Evolutionary conservation across 176 grass and related monocot genomes (phyloP).

Genomic region (Oryza officinalis): DNA sequence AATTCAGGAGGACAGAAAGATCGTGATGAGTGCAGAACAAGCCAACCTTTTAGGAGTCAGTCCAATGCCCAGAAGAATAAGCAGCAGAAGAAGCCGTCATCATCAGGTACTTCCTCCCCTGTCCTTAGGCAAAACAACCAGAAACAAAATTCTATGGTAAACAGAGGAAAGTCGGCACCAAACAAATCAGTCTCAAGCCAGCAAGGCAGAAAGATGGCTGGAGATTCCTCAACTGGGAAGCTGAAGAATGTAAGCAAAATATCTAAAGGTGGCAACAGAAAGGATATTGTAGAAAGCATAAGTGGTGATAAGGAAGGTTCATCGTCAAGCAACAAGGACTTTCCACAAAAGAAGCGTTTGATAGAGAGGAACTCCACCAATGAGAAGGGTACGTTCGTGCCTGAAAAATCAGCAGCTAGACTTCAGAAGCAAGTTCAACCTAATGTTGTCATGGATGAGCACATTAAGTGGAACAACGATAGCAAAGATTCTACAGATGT

Average conservation of each 20-base stretch:
- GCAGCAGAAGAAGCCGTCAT: slow-evolving; percentile 59
- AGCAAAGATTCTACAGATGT: slow-evolving; percentile 64
- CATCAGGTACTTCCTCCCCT: slow-evolving; percentile 42
- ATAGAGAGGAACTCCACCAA: slow-evolving; percentile 59
- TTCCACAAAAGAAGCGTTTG: slow-evolving; percentile 81
- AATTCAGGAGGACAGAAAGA: slow-evolving; percentile 58
- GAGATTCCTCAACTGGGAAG: slow-evolving; percentile 69
- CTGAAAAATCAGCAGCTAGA: slow-evolving; percentile 42
- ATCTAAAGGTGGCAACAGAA: slow-evolving; percentile 55
- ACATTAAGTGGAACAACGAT: slow-evolving; percentile 58
- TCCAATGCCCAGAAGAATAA: slow-evolving; percentile 62
- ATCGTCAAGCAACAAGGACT: slow-evolving; percentile 68
- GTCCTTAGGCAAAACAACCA: slow-evolving; percentile 83
- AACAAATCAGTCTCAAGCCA: slow-evolving; percentile 53
- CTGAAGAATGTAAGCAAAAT: slow-evolving; percentile 61
- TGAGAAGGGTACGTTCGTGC: slow-evolving; percentile 48
- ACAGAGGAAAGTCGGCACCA: slow-evolving; percentile 52
- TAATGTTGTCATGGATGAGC: slow-evolving; percentile 71
- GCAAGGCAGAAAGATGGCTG: slow-evolving; percentile 58
- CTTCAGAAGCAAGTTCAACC: slow-evolving; percentile 49
- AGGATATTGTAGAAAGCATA: slow-evolving; percentile 50
- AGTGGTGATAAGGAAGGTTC: slow-evolving; percentile 53
- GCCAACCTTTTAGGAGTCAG: slow-evolving; percentile 54
- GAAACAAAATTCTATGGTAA: slow-evolving; percentile 72
- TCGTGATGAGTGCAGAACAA: slow-evolving; percentile 54